phyloP scores from a whole-genome alignment of 2,329 filamentous ascomycete genomes.

The Alternaria angustiovoidea region DNA sequence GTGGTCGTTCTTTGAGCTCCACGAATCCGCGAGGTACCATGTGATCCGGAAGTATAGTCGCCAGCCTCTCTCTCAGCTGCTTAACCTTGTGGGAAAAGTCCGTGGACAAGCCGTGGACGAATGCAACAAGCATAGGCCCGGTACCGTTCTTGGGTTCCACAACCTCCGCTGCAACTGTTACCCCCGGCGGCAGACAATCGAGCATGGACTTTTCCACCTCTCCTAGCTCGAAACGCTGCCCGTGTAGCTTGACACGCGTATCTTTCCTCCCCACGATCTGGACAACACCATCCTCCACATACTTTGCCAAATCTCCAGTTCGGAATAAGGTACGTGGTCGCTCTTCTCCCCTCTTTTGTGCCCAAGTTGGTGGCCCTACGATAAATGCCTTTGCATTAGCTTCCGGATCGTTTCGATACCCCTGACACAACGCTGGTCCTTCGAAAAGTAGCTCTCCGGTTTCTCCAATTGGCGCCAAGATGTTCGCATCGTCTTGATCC shows the following conservation, averaged over 20 bases:
- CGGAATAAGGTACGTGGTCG: background rate
- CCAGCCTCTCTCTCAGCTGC: conserved; percentile 1
- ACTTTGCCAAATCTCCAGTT: conserved; percentile 8
- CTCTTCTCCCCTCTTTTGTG: background rate
- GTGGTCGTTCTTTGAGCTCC: conserved; percentile 4
- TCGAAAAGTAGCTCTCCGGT: conserved; percentile 11
- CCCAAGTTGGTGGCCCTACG: background rate
- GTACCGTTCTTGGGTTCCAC: conserved; percentile 2
- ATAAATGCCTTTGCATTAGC: conserved; percentile 8
- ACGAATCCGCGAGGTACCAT: conserved; percentile 12
- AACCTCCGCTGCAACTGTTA: conserved; percentile 5
- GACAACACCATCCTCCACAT: conserved; percentile 9
- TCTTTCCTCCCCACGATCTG: conserved; percentile 9
- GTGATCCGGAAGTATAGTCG: background rate
- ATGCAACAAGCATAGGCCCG: conserved; percentile 5
- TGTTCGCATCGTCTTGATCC: conserved; percentile 4
- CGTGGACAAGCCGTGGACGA: background rate
- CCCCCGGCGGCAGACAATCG: background rate
- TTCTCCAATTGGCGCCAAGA: conserved; percentile 5
- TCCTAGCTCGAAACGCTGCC: conserved; percentile 8
- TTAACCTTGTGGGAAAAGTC: conserved; percentile 2
- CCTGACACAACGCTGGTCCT: conserved; percentile 5
- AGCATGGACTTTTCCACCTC: conserved; percentile 8
- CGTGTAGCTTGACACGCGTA: conserved; percentile 7
- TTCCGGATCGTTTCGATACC: conserved; percentile 2